These are phyloP conservation scores for Ustulina deusta DNA, from an alignment of 2,329 filamentous ascomycete species.

Conservation along the genomic window DNA sequence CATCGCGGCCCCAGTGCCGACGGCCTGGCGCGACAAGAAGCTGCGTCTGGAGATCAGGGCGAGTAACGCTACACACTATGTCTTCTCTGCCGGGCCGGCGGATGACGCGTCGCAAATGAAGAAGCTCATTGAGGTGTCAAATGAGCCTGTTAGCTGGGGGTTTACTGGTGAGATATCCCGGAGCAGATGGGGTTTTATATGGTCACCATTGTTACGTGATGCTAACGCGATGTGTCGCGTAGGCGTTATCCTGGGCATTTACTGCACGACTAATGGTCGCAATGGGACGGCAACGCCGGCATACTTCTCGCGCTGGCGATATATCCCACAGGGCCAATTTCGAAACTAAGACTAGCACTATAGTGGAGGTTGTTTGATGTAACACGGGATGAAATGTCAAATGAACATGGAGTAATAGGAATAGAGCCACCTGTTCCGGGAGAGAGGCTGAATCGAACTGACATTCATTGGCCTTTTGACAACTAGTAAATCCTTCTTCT, in stretches of 20 bases:
- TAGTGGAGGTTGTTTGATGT: background rate
- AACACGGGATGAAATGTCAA: background rate
- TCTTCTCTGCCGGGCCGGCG: slow-evolving; percentile 54
- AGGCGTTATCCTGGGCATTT: slow-evolving; percentile 64
- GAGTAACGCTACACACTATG: slow-evolving; percentile 60
- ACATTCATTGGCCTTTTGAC: background rate
- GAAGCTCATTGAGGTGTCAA: slow-evolving; percentile 51
- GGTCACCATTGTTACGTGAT: background rate
- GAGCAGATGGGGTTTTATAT: background rate
- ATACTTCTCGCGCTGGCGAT: slow-evolving; percentile 63
- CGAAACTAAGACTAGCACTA: slow-evolving; percentile 43
- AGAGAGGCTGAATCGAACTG: background rate
- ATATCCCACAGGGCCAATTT: slow-evolving; percentile 55
- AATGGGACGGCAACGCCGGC: slow-evolving; percentile 57
- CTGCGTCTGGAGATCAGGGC: slow-evolving; percentile 59
- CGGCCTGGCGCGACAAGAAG: slow-evolving; percentile 51
- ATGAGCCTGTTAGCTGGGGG: slow-evolving; percentile 55
- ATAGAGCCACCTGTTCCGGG: background rate
- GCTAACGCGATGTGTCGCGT: slow-evolving; percentile 32
- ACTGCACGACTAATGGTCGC: slow-evolving; percentile 65
- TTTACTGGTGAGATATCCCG: slow-evolving; percentile 53
- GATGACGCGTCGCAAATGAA: slow-evolving; percentile 49
- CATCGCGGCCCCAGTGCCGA: slow-evolving; percentile 55
- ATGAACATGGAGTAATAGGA: too few relatives aligned
- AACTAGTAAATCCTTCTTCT: background rate